Base-by-base conservation (phyloP, 768 basidiomycete species). In the Neoboletus brunneissimus region DNA sequence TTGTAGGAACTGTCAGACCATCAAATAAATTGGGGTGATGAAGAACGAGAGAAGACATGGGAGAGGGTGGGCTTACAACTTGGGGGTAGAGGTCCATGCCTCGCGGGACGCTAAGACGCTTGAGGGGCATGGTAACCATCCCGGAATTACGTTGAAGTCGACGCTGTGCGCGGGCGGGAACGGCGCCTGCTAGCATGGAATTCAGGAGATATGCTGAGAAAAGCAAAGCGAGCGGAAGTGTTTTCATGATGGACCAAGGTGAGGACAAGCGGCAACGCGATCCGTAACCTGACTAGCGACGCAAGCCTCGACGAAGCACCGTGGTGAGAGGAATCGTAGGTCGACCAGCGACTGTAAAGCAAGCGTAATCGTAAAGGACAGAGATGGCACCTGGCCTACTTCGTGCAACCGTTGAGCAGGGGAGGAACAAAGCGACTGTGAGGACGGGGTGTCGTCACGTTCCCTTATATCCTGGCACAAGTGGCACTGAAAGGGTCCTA, bases 161-260 rank as follows among this genome's bases (percentile, higher is more conserved):
- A 38, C 55, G 69, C 45, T 48, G 50, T 10, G 51, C 44, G 35
- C 4, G 53, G 8, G 60, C 25, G 6, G 71, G 72, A 32, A 70
- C 52, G 31, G 68, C 62, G 8, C 56, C 35, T 54, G 66, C 70
- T 51, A 75, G 74, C 37, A 78, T 64, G 54, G 76, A 72, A 48
- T 79, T 60, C 45, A 84, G 65, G 56, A 88, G 60, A 69, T 76
- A 80, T 59, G 79, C 77, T 56, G 84, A 74, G 61, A 89, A 76
- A 58, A 80, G 57, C 55, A 87, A 77, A 41, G 76, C 72, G 62
- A 79, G 62, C 44, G 73, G 73, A 66, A 87, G 73, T 20, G 20
- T 18, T 61, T 81, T 81, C 87, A 89, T 89, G 61, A 64, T 71
- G 45, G 18, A 40, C 51, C 20, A 32, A 27, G 20, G 25, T 5